A percentile compares a stretch with the other conserved stretches of the same genome.
phyloP scores from a whole-genome alignment of 306 rosid genomes.

The Sechiopsis laciniata region DNA sequence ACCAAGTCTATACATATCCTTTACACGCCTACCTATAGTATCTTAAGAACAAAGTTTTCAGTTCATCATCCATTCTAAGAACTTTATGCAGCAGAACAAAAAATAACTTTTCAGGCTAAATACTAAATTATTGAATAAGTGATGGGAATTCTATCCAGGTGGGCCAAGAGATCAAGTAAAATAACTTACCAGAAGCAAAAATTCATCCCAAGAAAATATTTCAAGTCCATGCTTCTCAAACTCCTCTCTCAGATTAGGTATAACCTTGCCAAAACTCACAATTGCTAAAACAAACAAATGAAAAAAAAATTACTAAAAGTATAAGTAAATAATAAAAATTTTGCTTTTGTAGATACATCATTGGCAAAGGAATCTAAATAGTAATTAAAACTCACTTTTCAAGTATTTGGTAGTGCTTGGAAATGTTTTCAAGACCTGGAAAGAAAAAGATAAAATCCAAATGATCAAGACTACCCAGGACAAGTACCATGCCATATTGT shows the following conservation, averaged over 20 bases:
- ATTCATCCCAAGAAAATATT: slow-evolving; percentile 75
- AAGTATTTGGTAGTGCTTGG: slow-evolving; percentile 57
- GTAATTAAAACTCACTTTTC: slow-evolving; percentile 47
- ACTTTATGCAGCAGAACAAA: not conserved
- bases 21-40: not conserved
- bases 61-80: not conserved
- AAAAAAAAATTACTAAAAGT: not conserved
- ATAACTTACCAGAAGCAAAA: slow-evolving; percentile 64
- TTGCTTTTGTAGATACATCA: not conserved
- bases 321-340: not conserved
- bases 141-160: not conserved
- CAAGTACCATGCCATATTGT: not conserved
- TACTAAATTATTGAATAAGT: not conserved
- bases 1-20: not conserved
- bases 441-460: slow-evolving; percentile 17
- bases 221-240: slow-evolving; percentile 49
- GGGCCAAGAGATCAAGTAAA: not conserved
- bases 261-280: slow-evolving; percentile 89
- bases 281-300: slow-evolving; percentile 40
- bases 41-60: not conserved
- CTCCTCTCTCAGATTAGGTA: slow-evolving; percentile 63
- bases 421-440: slow-evolving; percentile 80
- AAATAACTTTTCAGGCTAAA: not conserved
- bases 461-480: slow-evolving; percentile 3
- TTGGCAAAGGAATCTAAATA: slow-evolving; percentile 24